Evolutionary conservation across 441 rosid species (phyloP).

Genomic region (Croton laevigatus): DNA sequence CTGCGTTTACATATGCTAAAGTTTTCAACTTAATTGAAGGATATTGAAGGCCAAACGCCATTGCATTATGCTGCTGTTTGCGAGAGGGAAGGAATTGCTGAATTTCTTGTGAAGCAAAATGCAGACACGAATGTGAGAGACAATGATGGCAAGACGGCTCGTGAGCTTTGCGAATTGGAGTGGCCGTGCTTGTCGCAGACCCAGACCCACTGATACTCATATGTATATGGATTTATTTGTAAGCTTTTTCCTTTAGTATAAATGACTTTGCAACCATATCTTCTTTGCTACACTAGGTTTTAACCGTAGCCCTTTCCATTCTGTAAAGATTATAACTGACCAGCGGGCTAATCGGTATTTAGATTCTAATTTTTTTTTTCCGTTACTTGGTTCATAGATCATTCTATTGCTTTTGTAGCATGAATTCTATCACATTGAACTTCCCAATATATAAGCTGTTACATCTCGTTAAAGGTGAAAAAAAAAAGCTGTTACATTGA

Average conservation of each 20-base stretch:
- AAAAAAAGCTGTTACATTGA: too few species aligned
- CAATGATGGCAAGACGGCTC: constrained; percentile 61
- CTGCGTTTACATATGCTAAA: too few species aligned
- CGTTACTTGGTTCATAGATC: background rate
- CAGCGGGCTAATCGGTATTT: background rate
- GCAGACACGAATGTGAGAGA: constrained; percentile 64
- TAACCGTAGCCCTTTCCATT: background rate
- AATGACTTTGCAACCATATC: background rate
- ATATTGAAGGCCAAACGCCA: constrained; percentile 89
- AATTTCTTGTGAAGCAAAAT: constrained; percentile 73
- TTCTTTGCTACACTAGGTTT: background rate
- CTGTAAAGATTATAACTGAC: background rate
- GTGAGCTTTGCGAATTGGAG: constrained; percentile 55
- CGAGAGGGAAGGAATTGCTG: constrained; percentile 74
- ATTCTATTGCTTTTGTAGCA: background rate
- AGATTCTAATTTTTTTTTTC: too few species aligned
- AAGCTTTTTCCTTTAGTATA: constrained; percentile 9
- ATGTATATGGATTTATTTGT: constrained; percentile 29
- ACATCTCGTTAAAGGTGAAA: too few species aligned
- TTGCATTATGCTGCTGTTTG: constrained; percentile 92
- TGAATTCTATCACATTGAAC: too few species aligned
- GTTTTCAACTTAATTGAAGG: constrained; percentile 34
- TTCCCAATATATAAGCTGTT: too few species aligned
- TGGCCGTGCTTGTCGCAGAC: constrained; percentile 67
- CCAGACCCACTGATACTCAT: constrained; percentile 22